Evolutionary conservation across 495 filamentous ascomycete genomes (phyloP).

Genomic region (Tetracladium setigerum): DNA sequence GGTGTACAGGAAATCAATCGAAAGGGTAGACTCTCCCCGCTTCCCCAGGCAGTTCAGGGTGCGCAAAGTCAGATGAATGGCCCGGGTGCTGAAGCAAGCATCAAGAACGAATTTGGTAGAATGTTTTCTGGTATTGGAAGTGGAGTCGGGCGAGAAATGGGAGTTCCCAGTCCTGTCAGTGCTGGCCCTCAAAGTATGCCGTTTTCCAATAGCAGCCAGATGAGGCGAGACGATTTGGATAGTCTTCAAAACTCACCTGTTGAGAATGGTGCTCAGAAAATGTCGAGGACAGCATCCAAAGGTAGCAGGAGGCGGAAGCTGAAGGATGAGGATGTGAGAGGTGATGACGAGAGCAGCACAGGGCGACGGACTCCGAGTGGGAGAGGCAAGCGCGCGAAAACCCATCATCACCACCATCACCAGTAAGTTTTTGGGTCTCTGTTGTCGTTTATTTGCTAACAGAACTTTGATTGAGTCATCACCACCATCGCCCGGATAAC

Average conservation of each 20-base stretch:
- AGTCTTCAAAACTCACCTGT: constrained; percentile 22
- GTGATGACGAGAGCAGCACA: constrained; percentile 52
- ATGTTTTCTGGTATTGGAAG: constrained; percentile 90
- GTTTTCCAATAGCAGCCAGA: constrained; percentile 29
- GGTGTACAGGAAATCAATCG: constrained; percentile 58
- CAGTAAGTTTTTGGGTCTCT: constrained; percentile 37
- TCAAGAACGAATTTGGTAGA: constrained; percentile 85
- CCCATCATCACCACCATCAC: constrained; percentile 61
- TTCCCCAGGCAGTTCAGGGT: constrained; percentile 89
- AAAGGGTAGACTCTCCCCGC: constrained; percentile 61
- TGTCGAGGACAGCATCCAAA: constrained; percentile 38
- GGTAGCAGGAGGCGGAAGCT: constrained; percentile 50
- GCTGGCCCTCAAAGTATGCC: constrained; percentile 28
- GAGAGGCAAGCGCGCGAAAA: constrained; percentile 48
- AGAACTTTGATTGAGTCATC: constrained; percentile 20
- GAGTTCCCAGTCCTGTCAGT: constrained; percentile 25
- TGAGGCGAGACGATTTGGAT: constrained; percentile 37
- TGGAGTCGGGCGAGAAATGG: constrained; percentile 60
- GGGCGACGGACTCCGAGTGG: constrained; percentile 43
- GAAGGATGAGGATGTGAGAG: constrained; percentile 51
- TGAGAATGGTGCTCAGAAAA: constrained; percentile 31
- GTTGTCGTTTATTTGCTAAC: constrained; percentile 10
- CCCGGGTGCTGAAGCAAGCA: constrained; percentile 68
- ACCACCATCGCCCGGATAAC: constrained; percentile 16
- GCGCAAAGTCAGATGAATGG: constrained; percentile 72